Percentiles rank a stretch among this genome's conserved stretches.
Evolutionary conservation across 2,329 filamentous ascomycete genomes (phyloP).

Genomic region (Colletotrichum viniferum): DNA sequence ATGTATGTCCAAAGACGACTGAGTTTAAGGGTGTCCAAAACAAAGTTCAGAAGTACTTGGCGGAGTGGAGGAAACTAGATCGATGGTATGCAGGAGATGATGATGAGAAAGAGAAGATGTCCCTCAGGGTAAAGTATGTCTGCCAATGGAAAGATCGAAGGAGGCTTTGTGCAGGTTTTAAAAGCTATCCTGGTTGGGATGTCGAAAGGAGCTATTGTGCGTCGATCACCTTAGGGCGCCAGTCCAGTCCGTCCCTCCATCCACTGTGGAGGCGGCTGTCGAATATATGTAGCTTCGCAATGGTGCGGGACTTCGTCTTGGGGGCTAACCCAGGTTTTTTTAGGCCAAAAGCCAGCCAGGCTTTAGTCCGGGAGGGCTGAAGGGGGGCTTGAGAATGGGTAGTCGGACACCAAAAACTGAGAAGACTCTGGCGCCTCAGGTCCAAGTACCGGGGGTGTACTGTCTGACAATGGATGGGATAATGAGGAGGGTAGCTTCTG

Average conservation of each 20-base stretch:
- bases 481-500: background rate
- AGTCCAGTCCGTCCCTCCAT: conserved; percentile 8
- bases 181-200: conserved; percentile 16
- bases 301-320: conserved; percentile 21
- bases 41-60: background rate
- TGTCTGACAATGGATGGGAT: conserved; percentile 10
- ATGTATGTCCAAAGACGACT: background rate
- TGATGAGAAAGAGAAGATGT: background rate
- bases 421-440: conserved; percentile 21
- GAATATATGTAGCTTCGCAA: conserved; percentile 22
- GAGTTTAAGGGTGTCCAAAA: background rate
- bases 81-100: background rate
- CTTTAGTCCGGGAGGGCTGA: conserved; percentile 44
- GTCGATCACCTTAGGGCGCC: conserved; percentile 20
- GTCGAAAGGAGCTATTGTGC: conserved; percentile 22
- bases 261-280: conserved; percentile 20
- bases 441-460: conserved; percentile 16
- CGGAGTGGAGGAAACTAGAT: background rate
- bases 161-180: conserved; percentile 19
- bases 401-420: conserved; percentile 10
- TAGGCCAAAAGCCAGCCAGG: conserved; percentile 28
- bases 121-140: background rate
- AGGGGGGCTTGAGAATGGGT: conserved; percentile 27
- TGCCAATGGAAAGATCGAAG: conserved; percentile 7
- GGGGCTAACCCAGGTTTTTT: conserved; percentile 33